phyloP scores from a whole-genome alignment of 768 basidiomycete genomes.

The Boletus fagicola region DNA sequence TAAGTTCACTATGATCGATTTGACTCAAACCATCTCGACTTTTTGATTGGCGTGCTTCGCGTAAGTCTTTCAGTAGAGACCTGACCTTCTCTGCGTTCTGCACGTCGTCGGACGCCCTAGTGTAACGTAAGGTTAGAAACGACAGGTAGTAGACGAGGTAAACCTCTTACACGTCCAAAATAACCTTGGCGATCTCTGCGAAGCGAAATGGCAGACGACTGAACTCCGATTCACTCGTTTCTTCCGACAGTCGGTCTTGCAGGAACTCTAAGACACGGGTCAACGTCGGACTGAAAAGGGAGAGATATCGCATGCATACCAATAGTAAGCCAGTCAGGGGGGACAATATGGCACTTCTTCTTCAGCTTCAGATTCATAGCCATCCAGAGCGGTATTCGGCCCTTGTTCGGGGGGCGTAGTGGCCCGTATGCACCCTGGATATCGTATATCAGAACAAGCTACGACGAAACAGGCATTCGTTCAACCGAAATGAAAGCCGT shows the following conservation, averaged over 20 bases:
- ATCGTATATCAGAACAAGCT: slow-evolving; percentile 7
- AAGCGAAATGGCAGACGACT: slow-evolving; percentile 83
- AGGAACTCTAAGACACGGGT: slow-evolving; percentile 60
- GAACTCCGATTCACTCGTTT: slow-evolving; percentile 73
- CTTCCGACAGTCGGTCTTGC: slow-evolving; percentile 67
- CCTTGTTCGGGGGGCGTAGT: slow-evolving; percentile 80
- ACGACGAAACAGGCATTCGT: slow-evolving; percentile 22
- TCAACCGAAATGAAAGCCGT: slow-evolving; percentile 87
- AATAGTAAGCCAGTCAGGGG: slow-evolving; percentile 85
- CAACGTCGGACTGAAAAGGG: neutral
- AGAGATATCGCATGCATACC: slow-evolving; percentile 48
- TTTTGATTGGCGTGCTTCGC: slow-evolving; percentile 94
- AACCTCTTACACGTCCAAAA: slow-evolving; percentile 83
- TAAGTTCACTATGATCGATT: slow-evolving; percentile 78
- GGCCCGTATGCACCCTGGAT: slow-evolving; percentile 89
- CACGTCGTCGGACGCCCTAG: slow-evolving; percentile 87
- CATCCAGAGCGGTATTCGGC: slow-evolving; percentile 93
- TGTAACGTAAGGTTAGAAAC: neutral
- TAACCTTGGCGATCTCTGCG: slow-evolving; percentile 84
- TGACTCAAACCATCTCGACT: slow-evolving; percentile 79
- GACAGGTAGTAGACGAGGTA: neutral
- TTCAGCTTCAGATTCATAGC: slow-evolving; percentile 91
- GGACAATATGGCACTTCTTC: slow-evolving; percentile 89
- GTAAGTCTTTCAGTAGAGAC: slow-evolving; percentile 87
- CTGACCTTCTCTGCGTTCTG: slow-evolving; percentile 81